Evolutionary conservation across 169 alveolate species (phyloP).

Genomic region (Eimeria necatrix): DNA sequence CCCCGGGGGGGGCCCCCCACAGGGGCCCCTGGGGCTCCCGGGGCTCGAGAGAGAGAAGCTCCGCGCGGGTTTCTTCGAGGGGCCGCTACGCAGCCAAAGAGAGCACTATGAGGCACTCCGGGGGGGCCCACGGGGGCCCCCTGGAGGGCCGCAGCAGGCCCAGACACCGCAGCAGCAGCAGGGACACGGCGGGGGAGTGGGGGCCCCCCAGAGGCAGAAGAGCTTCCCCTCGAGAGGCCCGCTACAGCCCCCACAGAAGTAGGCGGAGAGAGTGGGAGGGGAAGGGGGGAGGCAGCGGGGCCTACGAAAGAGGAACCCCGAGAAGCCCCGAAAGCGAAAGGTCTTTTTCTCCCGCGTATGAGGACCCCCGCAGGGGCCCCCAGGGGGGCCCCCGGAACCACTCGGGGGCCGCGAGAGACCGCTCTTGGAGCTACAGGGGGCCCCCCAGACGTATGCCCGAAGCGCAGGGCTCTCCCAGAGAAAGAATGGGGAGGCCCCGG

Average conservation of each 20-base stretch:
- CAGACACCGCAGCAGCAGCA: conserved; percentile 46
- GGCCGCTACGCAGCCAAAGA: neutral
- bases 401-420: conserved; percentile 18
- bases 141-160: conserved; percentile 20
- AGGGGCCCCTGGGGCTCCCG: conserved; percentile 7
- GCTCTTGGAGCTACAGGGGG: neutral
- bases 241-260: neutral
- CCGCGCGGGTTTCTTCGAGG: neutral
- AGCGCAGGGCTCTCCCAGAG: neutral
- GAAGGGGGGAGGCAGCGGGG: neutral
- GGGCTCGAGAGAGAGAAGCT: neutral
- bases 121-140: conserved; percentile 37
- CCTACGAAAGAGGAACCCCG: neutral
- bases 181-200: conserved; percentile 16
- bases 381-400: conserved; percentile 15
- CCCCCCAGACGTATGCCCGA: neutral
- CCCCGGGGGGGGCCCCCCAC: neutral
- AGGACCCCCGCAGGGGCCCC: conserved; percentile 37
- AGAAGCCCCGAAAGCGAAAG: conserved; percentile 1
- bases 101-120: neutral
- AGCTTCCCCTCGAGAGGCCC: neutral
- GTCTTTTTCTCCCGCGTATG: conserved; percentile 10
- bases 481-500: conserved; percentile 27
- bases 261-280: neutral
- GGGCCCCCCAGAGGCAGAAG: conserved; percentile 9